A percentile compares a stretch with the other conserved stretches of the same genome.
phyloP scores from a whole-genome alignment of 441 rosid genomes.

The Geranium incanum region DNA sequence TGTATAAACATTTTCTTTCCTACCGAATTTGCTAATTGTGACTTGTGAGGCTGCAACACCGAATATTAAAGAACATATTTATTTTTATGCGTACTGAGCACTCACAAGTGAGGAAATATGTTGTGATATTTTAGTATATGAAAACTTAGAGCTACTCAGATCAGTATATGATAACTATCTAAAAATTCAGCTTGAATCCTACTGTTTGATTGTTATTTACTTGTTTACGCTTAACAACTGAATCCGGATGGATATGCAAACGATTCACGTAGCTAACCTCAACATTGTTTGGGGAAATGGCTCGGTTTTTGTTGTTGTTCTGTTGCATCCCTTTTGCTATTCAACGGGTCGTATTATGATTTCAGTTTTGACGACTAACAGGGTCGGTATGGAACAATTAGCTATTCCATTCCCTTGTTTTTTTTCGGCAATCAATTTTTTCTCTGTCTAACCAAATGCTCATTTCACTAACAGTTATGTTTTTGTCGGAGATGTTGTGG shows the following conservation, averaged over 20 bases:
- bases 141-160: background rate
- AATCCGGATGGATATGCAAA: background rate
- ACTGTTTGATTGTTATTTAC: background rate
- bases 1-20: background rate
- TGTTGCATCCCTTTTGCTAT: background rate
- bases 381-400: background rate
- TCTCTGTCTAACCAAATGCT: background rate
- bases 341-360: background rate
- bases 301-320: background rate
- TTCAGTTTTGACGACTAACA: background rate
- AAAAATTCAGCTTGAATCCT: background rate
- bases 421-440: background rate
- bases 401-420: background rate
- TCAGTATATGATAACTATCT: background rate
- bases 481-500: conserved; percentile 82
- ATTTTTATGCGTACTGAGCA: background rate
- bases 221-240: background rate
- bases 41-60: background rate
- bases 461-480: conserved; percentile 38
- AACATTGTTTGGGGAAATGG: background rate
- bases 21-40: background rate
- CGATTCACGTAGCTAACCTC: background rate
- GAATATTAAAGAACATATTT: background rate
- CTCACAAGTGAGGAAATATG: background rate
- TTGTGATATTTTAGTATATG: background rate